These are phyloP conservation scores for maize (Zea mays) DNA, from an alignment of 176 grass and related monocot genomes.

Conservation along the genomic window DNA sequence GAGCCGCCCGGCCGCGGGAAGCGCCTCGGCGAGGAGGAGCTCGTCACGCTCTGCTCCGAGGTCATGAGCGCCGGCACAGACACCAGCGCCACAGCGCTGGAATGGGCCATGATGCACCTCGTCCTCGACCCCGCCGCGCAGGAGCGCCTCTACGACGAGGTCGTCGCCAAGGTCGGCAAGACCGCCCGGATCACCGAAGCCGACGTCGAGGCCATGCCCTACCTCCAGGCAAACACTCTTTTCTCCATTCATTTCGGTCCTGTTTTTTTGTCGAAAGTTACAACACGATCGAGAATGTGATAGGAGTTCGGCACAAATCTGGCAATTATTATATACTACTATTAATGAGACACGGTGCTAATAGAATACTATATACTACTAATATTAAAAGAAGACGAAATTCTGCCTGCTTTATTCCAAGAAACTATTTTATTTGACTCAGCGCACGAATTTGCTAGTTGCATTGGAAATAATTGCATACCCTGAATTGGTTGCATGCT, in stretches of 20 bases:
- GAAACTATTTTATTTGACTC: no score
- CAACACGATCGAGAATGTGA: no score
- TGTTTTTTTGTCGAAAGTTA: not conserved
- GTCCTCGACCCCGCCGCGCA: slow-evolving; percentile 66
- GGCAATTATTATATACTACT: no score
- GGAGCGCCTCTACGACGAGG: slow-evolving; percentile 68
- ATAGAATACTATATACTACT: no score
- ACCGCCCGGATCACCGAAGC: slow-evolving; percentile 63
- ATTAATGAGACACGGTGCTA: no score
- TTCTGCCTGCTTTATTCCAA: no score
- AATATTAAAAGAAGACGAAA: no score
- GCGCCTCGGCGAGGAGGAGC: slow-evolving; percentile 74
- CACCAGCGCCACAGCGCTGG: slow-evolving; percentile 81
- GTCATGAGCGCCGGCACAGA: slow-evolving; percentile 97
- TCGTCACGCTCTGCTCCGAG: slow-evolving; percentile 97
- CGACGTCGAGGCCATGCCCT: slow-evolving; percentile 82
- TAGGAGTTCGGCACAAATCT: no score
- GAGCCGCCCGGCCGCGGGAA: slow-evolving; percentile 68
- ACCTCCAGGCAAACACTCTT: slow-evolving; percentile 50
- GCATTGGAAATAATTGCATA: no score
- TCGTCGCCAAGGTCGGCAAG: slow-evolving; percentile 56
- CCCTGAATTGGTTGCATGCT: no score
- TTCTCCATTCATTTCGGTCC: not conserved
- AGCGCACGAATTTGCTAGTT: no score
- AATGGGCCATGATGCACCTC: slow-evolving; percentile 94